Base-by-base conservation (phyloP, 2,329 filamentous ascomycete species). In the Paecilomyces niveus region DNA sequence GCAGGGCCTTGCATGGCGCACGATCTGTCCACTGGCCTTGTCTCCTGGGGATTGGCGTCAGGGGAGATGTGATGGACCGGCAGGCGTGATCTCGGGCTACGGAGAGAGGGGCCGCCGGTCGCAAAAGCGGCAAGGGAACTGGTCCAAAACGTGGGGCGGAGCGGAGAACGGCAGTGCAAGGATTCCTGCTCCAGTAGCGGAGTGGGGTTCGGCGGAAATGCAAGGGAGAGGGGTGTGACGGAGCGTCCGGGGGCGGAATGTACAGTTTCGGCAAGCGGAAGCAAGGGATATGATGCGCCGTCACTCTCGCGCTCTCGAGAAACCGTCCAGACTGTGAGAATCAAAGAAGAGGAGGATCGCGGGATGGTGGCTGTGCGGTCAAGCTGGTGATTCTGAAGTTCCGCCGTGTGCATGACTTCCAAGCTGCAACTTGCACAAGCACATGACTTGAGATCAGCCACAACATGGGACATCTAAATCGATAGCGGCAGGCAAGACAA, bases 81-180 rank as follows among this genome's bases (percentile, higher is more conserved):
- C 50, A 52, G 50, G 21, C 50, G 22, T 10, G 10, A 22, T 18
- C 50, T 52, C 50, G 26, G 22, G 26, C 50, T 52, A 15, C 21
- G 26, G 50, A 52, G 22, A n/a, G 22, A 52, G 50, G 49, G 49
- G 18, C 7, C 21, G 21, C 50, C 50, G 21, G 50, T n/a, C 50
- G 62, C 62, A 69, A 70, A 71, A 70, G 69, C 67, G 67, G 68
- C 67, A 63, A 65, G 59, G 51, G 55, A 57, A 63, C 57, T 56
- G 61, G 57, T 61, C 62, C 21, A 60, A 64, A 65, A 59, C 57
- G 64, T 64, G 65, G 67, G 69, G 69, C 64, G 69, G 69, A 69
- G 69, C 68, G 69, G 68, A 69, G 61, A 56, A 51, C 63, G 61
- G 63, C 62, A 62, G 63, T 59, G 56, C 32, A 39, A 53, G 21